Evolutionary conservation across 2,329 filamentous ascomycete genomes (phyloP), one percentile per base, ranked within the genome.

Genomic region (Capronia americana): DNA sequence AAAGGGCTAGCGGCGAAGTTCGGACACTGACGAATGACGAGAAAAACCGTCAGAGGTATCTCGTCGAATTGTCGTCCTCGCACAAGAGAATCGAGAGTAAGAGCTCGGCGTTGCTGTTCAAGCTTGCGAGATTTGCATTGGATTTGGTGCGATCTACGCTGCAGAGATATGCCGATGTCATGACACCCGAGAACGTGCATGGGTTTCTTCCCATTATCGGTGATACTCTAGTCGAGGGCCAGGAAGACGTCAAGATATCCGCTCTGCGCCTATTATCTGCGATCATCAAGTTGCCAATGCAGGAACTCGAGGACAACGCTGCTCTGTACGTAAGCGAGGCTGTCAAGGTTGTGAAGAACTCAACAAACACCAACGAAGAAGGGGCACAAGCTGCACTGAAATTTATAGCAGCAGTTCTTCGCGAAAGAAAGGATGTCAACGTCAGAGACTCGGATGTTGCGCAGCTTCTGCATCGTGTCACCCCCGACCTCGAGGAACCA

Each of bases 161-260:
- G 66, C 92, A 92, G 74, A 96, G 96, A 76, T 88, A 96, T 71
- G 90, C 93, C 62, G 87, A 87, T 63, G 83, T 99, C 30, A 87
- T 93, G 70, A 97, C 90, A 1, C 83, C 92, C 0, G 83, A 85
- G 51, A 97, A 97, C 72, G 81, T 99, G 54, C 82, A 88, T 51
- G 94, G 93, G 0, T 97, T 98, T 74, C 81, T 99, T 57, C 92
- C 93, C 0, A 89, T 97, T 65, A 85, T 98, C 38, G 93, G 94
- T 61, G 95, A 99, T 77, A 88, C 92, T 0, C 83, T 98, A 51
- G 84, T 97, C 7, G 89, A 88, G 71, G 89, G 88, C 1, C 92
- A 97, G 74, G 94, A 98, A 74, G 95, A 99, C 76, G 91, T 99
- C 66, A 95, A 96, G 80, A 87, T 96, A 38, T 90, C 94, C 1